These are phyloP conservation scores for Paramecium sonneborni DNA, from an alignment of 73 alveolate species.

Conservation along the genomic window DNA sequence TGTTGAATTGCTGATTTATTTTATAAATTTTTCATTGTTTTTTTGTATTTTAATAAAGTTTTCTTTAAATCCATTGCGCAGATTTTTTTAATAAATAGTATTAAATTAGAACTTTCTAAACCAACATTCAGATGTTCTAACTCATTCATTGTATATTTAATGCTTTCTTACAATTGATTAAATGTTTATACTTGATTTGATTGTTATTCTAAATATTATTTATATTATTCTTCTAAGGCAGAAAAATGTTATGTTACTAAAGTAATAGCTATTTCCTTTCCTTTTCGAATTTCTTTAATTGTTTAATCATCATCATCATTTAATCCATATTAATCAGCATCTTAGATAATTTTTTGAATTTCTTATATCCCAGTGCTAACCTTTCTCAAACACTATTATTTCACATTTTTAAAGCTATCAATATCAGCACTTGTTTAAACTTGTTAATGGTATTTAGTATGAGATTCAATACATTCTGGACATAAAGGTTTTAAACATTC, in stretches of 20 bases:
- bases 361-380: neutral
- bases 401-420: conserved; percentile 40
- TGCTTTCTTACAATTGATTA: neutral
- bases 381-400: neutral
- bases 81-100: neutral
- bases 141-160: neutral
- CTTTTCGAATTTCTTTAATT: neutral
- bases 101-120: neutral
- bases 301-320: neutral
- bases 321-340: neutral
- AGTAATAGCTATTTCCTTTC: neutral
- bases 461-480: conserved; percentile 34
- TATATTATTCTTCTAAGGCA: neutral
- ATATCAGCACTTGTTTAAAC: conserved; percentile 36
- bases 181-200: neutral
- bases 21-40: neutral
- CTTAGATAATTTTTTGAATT: neutral
- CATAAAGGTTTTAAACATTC: conserved; percentile 28
- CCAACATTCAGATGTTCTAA: neutral
- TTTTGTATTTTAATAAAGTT: neutral
- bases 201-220: neutral
- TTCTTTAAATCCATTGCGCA: neutral
- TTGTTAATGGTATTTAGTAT: neutral
- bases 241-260: neutral
- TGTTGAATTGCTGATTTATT: neutral